Evolutionary conservation across 1,139 yeast genomes (phyloP), one percentile per base, ranked within the genome.

Genomic region (Zhuliangozyma parablackwelliae): DNA sequence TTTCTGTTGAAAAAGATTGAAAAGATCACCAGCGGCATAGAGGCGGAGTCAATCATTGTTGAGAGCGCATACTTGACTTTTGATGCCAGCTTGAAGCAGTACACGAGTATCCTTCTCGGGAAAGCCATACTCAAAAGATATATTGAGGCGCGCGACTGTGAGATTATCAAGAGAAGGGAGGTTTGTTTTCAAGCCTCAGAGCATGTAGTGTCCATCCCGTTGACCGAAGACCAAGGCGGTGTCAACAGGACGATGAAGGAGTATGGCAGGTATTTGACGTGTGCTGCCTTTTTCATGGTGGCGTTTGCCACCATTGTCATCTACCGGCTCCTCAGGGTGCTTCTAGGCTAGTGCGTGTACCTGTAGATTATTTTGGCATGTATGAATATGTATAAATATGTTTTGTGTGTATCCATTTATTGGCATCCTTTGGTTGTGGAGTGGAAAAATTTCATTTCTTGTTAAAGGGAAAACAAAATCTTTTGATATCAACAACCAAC

Each of bases 111-210:
- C 9, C 52, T 70, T 8, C 48, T 70, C 31, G 76, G 75, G 2
- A 64, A 56, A 44, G 74, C 72, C 26, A 69, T 70, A 21, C 51
- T 70, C 39, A 67, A 67, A 43, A 47, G 65, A 38, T 64, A 63
- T 3, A 51, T 70, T 21, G 48, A 48, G n/a, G 48, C 40, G 3
- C 29, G 37, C 4, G 63, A 63, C 29, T 69, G 75, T 43, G 61
- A 57, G 41, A 48, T 69, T 30, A 56, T 69, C 25, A 55, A 51
- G 35, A 50, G 76, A 39, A 50, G 76, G 43, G 63, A 63, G 12
- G 54, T 69, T 20, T 70, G 76, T 38, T 61, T 53, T 37, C 69
- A 59, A 43, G 74, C 75, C 1, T 69, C 72, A 1, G 72, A 65
- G 36, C 63, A 65, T 41, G 73, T 69, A 25, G 69, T 69, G 8